A percentile compares a stretch with the other conserved stretches of the same genome.
Conservation (phyloP, 805 yeast species). For the Wickerhamomyces silvicola region DNA sequence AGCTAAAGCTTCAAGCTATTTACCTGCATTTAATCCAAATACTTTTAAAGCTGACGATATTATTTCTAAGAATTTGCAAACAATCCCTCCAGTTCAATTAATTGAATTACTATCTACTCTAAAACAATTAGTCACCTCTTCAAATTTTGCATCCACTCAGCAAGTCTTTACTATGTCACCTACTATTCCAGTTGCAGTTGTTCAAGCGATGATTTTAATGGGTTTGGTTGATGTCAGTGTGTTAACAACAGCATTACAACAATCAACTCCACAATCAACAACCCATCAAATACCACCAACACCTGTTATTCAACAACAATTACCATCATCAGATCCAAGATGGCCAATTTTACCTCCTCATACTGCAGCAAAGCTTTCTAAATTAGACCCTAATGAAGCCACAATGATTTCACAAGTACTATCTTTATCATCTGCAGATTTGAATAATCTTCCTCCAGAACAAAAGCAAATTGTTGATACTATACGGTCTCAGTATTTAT, state of each 20-base stretch:
- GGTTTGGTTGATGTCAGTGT: slow-evolving; percentile 67
- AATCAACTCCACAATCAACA: slow-evolving; percentile 9
- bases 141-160: slow-evolving; percentile 37
- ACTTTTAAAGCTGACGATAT: slow-evolving; percentile 49
- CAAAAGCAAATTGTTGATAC: slow-evolving; percentile 49
- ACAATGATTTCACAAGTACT: slow-evolving; percentile 45
- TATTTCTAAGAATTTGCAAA: slow-evolving; percentile 53
- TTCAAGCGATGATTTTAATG: slow-evolving; percentile 71
- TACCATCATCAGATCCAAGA: slow-evolving; percentile 24
- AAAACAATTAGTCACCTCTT: slow-evolving; percentile 38
- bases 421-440: slow-evolving; percentile 36
- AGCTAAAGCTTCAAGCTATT: slow-evolving; percentile 46
- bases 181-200: slow-evolving; percentile 56
- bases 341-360: slow-evolving; percentile 45
- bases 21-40: slow-evolving; percentile 43
- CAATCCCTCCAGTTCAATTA: slow-evolving; percentile 64
- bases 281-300: slow-evolving; percentile 14
- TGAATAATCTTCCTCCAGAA: slow-evolving; percentile 35
- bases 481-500: slow-evolving; percentile 48
- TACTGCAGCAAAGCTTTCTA: slow-evolving; percentile 43
- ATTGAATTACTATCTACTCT: slow-evolving; percentile 64
- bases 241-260: slow-evolving; percentile 46
- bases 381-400: slow-evolving; percentile 53
- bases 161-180: slow-evolving; percentile 48
- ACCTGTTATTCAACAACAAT: slow-evolving; percentile 10